These are phyloP conservation scores for Brachypodium distachyon DNA, from an alignment of 202 grass and related monocot species.

Conservation along the genomic window DNA sequence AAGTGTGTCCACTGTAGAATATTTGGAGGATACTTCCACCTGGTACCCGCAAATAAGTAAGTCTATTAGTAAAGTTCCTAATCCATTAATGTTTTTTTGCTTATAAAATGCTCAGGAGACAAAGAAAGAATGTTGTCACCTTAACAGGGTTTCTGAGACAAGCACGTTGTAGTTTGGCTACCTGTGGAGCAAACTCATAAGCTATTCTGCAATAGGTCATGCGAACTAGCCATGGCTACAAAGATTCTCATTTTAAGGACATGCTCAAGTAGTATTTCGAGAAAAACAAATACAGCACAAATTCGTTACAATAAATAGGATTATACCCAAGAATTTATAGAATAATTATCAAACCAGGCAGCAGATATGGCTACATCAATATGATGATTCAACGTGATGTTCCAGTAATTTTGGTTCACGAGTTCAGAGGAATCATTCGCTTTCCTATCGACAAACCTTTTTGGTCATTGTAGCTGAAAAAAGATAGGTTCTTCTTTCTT, in stretches of 20 bases:
- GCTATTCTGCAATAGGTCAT: neutral
- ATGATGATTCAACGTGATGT: neutral
- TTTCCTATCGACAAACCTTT: slow-evolving; percentile 42
- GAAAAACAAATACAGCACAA: neutral
- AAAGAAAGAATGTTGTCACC: slow-evolving; percentile 33
- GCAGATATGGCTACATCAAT: neutral
- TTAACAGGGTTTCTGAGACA: slow-evolving; percentile 90
- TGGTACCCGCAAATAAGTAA: slow-evolving; percentile 1
- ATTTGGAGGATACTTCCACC: slow-evolving; percentile 62
- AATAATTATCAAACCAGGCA: neutral
- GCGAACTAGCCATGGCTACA: neutral
- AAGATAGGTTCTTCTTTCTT: slow-evolving; percentile 76
- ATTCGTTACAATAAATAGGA: neutral
- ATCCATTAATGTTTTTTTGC: neutral
- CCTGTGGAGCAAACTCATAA: slow-evolving; percentile 27
- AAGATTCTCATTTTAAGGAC: neutral
- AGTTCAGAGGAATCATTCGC: neutral
- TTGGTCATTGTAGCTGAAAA: slow-evolving; percentile 96
- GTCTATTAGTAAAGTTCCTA: neutral
- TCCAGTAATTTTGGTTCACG: neutral
- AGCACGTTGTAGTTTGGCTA: slow-evolving; percentile 73
- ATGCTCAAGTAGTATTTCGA: neutral
- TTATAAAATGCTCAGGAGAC: neutral
- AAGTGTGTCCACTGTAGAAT: slow-evolving; percentile 83
- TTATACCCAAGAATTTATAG: neutral